A percentile compares a stretch with the other conserved stretches of the same genome.
phyloP scores from a whole-genome alignment of 805 yeast genomes.

The Saturnispora dispora region DNA sequence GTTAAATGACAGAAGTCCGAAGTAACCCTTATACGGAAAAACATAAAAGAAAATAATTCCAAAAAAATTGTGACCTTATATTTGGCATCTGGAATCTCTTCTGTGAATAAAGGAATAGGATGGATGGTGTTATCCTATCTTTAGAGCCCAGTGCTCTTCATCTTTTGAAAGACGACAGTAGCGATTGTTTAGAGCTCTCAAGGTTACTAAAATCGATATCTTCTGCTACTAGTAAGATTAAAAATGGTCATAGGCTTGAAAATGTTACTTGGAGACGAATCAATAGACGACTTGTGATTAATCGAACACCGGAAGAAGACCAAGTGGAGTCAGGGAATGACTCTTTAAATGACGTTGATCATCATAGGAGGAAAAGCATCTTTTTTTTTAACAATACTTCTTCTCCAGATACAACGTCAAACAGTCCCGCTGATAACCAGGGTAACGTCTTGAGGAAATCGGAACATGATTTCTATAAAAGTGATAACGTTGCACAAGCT shows the following conservation, averaged over 20 bases:
- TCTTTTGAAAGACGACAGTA: conserved; percentile 8
- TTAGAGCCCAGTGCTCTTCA: conserved; percentile 1
- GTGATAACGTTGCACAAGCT: background rate
- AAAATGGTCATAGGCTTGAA: conserved; percentile 28
- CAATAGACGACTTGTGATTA: conserved; percentile 23
- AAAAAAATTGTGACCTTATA: conserved; percentile 4
- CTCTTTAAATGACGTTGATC: conserved; percentile 9
- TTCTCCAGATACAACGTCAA: conserved; percentile 21
- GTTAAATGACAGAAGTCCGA: conserved; percentile 1
- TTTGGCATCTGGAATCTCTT: conserved; percentile 2
- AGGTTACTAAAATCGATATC: background rate
- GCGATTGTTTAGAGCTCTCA: conserved; percentile 1
- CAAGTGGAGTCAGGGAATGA: background rate
- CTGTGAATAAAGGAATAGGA: background rate
- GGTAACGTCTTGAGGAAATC: background rate
- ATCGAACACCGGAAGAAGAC: background rate
- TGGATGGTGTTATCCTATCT: background rate
- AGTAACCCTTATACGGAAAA: background rate
- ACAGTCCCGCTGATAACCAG: conserved; percentile 4
- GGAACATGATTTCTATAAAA: background rate
- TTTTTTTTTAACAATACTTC: conserved; percentile 19
- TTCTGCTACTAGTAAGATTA: conserved; percentile 19
- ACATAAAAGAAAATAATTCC: background rate
- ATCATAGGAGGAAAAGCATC: conserved; percentile 5
- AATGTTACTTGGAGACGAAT: conserved; percentile 31